Conservation (phyloP, 164 flowering plant genomes). For the Kingdonia uniflora region DNA sequence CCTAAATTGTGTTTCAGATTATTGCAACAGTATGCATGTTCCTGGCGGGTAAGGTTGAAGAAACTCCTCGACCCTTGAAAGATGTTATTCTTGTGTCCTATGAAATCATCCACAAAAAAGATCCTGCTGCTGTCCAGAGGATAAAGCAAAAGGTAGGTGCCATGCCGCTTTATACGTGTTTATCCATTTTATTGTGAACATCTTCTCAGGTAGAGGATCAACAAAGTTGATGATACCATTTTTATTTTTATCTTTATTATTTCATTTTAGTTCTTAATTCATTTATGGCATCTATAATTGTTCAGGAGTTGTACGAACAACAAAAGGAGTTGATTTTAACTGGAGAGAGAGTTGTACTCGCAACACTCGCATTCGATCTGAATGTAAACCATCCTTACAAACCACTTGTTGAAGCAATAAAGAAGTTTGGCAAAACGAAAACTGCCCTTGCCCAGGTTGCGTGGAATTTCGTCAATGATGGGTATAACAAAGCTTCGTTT, state of each 20-base stretch:
- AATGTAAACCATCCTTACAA: conserved; percentile 22
- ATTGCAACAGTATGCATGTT: conserved; percentile 86
- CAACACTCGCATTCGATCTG: conserved; percentile 23
- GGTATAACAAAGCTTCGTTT: conserved; percentile 32
- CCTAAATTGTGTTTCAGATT: conserved; percentile 29
- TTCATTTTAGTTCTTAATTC: conserved; percentile 3
- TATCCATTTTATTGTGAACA: conserved; percentile 8
- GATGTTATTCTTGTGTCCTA: conserved; percentile 79
- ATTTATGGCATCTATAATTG: not conserved
- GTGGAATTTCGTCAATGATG: conserved; percentile 55
- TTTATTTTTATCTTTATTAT: not conserved
- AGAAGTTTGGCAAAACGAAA: conserved; percentile 27
- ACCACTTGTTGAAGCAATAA: conserved; percentile 31
- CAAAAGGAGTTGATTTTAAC: conserved; percentile 20
- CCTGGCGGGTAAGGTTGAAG: conserved; percentile 89
- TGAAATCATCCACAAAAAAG: conserved; percentile 74
- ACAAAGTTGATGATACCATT: not conserved
- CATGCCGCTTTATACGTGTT: conserved; percentile 3
- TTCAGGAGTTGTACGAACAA: conserved; percentile 20
- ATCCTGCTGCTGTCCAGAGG: conserved; percentile 65
- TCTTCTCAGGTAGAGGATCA: not conserved
- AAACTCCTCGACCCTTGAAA: conserved; percentile 79
- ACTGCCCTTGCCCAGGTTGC: conserved; percentile 32
- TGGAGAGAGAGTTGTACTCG: conserved; percentile 23
- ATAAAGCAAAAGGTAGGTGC: conserved; percentile 67